phyloP scores from a whole-genome alignment of 768 basidiomycete genomes.

The Gymnopilus junonius region DNA sequence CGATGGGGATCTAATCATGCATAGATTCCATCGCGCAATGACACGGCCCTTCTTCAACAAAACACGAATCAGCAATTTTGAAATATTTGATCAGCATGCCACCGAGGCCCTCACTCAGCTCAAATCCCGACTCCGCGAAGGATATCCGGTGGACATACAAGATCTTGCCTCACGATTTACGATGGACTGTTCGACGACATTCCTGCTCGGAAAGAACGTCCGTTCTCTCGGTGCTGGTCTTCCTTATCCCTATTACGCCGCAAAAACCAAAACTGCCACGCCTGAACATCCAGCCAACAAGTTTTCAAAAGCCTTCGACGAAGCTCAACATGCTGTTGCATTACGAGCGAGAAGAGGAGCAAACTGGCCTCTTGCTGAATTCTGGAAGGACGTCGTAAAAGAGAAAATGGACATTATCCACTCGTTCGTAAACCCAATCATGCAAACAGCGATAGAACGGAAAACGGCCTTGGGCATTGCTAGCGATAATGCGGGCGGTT shows the following conservation, averaged over 20 bases:
- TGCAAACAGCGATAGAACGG: too few relatives aligned
- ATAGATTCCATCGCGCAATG: slow-evolving; percentile 63
- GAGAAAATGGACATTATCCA: too few relatives aligned
- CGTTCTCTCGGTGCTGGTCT: slow-evolving; percentile 50
- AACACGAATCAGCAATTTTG: slow-evolving; percentile 1
- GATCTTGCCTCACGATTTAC: slow-evolving; percentile 55
- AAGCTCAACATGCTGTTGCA: slow-evolving; percentile 41
- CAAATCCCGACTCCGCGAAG: slow-evolving; percentile 25
- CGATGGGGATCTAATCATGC: not conserved
- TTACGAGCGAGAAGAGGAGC: slow-evolving; percentile 40
- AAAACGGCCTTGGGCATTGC: slow-evolving; percentile 11
- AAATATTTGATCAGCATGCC: not conserved
- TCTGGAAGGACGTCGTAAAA: slow-evolving; percentile 20
- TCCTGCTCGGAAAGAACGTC: slow-evolving; percentile 58
- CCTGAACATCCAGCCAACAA: slow-evolving; percentile 37
- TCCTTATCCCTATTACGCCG: slow-evolving; percentile 45
- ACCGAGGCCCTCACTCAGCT: not conserved
- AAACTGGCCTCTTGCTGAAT: slow-evolving; percentile 43
- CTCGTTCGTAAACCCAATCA: too few relatives aligned
- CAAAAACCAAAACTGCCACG: slow-evolving; percentile 25
- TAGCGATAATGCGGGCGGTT: too few relatives aligned
- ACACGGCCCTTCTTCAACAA: too few relatives aligned
- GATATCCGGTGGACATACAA: slow-evolving; percentile 23
- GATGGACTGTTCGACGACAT: slow-evolving; percentile 63
- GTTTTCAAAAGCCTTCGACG: slow-evolving; percentile 53